These are phyloP conservation scores for Cystoderma amianthinum DNA, from an alignment of 768 basidiomycete species.

Conservation along the genomic window DNA sequence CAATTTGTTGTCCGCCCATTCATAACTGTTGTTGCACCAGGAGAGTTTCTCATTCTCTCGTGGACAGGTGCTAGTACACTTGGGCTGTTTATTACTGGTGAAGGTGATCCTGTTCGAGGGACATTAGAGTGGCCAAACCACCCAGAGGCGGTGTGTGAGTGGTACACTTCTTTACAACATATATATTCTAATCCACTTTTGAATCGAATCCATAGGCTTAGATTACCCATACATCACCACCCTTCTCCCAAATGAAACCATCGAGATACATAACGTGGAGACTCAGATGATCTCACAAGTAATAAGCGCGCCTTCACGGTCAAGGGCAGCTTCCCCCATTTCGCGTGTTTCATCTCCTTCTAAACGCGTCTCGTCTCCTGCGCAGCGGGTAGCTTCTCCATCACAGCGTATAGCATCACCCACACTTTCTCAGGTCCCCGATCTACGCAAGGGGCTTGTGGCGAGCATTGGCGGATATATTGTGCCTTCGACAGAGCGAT, in stretches of 20 bases:
- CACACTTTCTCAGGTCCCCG: background rate
- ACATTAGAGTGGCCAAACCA: conserved; percentile 83
- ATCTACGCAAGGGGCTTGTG: conserved; percentile 20
- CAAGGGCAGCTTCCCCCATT: background rate
- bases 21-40: conserved; percentile 67
- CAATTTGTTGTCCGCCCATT: conserved; percentile 49
- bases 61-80: conserved; percentile 79
- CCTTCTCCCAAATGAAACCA: conserved; percentile 68
- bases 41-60: conserved; percentile 81
- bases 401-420: background rate
- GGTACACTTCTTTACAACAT: no score
- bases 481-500: conserved; percentile 41
- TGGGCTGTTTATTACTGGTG: conserved; percentile 79
- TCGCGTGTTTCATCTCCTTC: background rate
- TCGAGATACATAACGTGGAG: conserved; percentile 79
- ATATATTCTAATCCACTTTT: conserved; percentile 1
- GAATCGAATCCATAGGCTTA: no score
- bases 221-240: conserved; percentile 81
- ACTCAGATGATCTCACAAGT: conserved; percentile 68
- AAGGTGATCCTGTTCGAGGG: conserved; percentile 85
- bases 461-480: conserved; percentile 38
- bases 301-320: conserved; percentile 25
- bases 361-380: background rate
- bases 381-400: background rate
- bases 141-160: conserved; percentile 71